A percentile compares a stretch with the other conserved stretches of the same genome.
phyloP scores from a whole-genome alignment of 768 basidiomycete genomes.

The Tulasnella sp. region DNA sequence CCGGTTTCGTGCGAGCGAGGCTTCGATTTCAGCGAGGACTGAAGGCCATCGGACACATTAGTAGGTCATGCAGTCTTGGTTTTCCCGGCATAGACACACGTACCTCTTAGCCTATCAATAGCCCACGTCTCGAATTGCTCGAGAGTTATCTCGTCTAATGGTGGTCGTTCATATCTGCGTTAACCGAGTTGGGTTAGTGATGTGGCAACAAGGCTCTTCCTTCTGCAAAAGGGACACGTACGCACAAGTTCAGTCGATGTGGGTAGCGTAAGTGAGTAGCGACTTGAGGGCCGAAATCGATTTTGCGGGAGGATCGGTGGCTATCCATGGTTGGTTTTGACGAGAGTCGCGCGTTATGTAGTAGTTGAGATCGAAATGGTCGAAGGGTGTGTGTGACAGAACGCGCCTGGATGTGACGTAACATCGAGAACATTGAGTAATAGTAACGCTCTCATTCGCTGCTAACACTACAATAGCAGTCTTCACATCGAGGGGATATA shows the following conservation, averaged over 20 bases:
- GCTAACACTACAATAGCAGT: background rate
- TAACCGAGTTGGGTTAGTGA: background rate
- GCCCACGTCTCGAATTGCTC: conserved; percentile 94
- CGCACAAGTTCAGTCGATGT: conserved; percentile 40
- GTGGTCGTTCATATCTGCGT: conserved; percentile 76
- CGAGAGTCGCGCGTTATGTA: background rate
- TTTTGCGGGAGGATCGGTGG: background rate
- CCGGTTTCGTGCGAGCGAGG: conserved; percentile 75
- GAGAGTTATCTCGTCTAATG: conserved; percentile 78
- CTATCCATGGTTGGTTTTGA: background rate
- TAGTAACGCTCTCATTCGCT: background rate
- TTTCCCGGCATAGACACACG: conserved; percentile 6
- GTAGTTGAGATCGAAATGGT: conserved; percentile 1
- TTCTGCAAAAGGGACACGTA: background rate
- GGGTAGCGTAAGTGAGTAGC: conserved; percentile 43
- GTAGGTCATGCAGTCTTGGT: no score
- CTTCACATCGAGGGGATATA: no score
- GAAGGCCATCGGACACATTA: no score
- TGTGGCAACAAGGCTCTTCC: background rate
- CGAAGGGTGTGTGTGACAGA: background rate
- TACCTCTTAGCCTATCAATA: conserved; percentile 65
- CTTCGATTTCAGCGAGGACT: conserved; percentile 85
- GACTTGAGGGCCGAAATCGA: background rate
- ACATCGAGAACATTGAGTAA: background rate
- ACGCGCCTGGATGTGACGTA: background rate